Evolutionary conservation across 2,329 filamentous ascomycete genomes (phyloP), one percentile per base, ranked within the genome.

Genomic region (Aureobasidium sp.): DNA sequence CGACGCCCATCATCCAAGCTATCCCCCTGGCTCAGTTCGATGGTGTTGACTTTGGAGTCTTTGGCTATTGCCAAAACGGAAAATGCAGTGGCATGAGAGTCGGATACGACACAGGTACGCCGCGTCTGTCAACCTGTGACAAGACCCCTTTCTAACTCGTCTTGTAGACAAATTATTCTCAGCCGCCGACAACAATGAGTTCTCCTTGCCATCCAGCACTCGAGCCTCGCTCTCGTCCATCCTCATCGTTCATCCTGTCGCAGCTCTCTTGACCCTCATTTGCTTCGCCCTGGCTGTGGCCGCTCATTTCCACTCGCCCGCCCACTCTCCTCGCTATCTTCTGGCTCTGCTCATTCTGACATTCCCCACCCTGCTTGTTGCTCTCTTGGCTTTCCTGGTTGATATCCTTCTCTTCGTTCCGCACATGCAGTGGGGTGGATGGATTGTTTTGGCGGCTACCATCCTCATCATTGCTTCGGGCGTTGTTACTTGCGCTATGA

Each of bases 351-450:
- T 97, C 66, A 92, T 97, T 65, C 82, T 97, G 67, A 87, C 89
- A 62, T 85, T 97, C 64, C 82, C 96, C 54, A 91, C 91, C 9
- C 85, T 97, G 50, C 78, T 97, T 36, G 82, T 94, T 66, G 87
- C 90, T 50, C 81, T 97, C 1, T 81, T 96, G 61, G 89, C 92
- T 29, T 97, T 97, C 76, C 79, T 99, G 30, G 87, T 97, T 69
- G 94, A 99, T 74, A 90, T 97, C 30, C 79, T 99, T 36, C 81
- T 99, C 27, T 99, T 99, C 72, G 89, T 97, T 16, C 94, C 94
- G 51, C 92, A 97, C 74, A 78, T 97, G 77, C 85, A 87, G 71
- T 97, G 92, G 91, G 94, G 92, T 65, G 91, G 92, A 63, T 99
- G 93, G 81, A 85, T 97, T 67, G 92, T 97, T 16, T 81, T 97